Base-by-base conservation (phyloP, 2,329 filamentous ascomycete species). In the Aspergillus ruber region DNA sequence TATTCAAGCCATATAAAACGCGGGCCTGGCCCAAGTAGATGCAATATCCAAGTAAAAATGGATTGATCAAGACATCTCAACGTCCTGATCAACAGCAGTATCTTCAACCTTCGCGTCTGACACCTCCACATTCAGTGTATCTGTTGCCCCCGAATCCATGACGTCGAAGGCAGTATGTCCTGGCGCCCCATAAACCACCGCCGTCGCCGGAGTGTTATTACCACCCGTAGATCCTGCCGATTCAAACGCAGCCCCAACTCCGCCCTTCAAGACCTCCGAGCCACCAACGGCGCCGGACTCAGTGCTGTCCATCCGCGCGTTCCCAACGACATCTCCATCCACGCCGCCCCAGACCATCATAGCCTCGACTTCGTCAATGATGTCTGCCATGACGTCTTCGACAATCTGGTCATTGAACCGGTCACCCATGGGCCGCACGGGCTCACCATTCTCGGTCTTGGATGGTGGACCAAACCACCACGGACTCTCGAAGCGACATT, bases 341-440 rank as follows among this genome's bases (percentile, higher is more conserved):
- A 65, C 55, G 23, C 60, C 63, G n/a, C 68, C 66, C 63, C 67
- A 84, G 82, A 94, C 71, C 88, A 93, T 71, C 63, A 68, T 66
- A 8, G 69, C 68, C 48, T 95, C 90, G 43, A 95, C 87, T 70
- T 98, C 93, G 62, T 98, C 93, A 27, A 97, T 78, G 45, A 98
- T 80, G 67, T 98, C 93, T 65, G 90, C 95, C 25, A 95, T 80
- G 20, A 96, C 77, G 61, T 98, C 93, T 70, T 98, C 93, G 12
- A 86, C 90, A 51, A 98, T 90, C 72, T 97, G 91, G 64, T 98
- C 90, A 50, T 83, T 82, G 68, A 90, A 97, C 27, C 93, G 81
- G 52, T 94, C 87, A 6, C 82, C 80, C 18, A 95, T 74, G 0
- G 87, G 75, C 29, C 81, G 77, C 17, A 67, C 60, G 25, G 69